Percentiles rank a stretch among this genome's conserved stretches.
These are phyloP conservation scores for Mycena venus DNA, from an alignment of 768 basidiomycete species.

Conservation along the genomic window DNA sequence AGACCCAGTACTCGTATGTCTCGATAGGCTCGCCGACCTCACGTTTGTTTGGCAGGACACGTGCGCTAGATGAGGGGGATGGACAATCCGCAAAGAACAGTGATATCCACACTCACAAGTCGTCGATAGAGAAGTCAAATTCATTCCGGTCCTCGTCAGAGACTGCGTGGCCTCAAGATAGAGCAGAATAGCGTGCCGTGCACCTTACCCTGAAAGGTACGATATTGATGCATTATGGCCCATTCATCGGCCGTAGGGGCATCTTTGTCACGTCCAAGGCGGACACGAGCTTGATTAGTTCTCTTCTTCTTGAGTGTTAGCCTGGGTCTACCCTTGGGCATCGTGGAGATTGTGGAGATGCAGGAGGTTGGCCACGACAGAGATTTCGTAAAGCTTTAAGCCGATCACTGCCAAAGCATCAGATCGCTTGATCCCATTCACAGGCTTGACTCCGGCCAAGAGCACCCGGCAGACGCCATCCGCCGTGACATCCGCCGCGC, in stretches of 20 bases:
- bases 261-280: constrained; percentile 18
- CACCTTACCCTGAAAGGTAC: constrained; percentile 15
- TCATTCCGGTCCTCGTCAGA: background rate
- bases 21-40: background rate
- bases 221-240: background rate
- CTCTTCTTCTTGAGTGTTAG: constrained; percentile 1
- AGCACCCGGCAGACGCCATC: too few relatives aligned
- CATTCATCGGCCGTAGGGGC: constrained; percentile 14
- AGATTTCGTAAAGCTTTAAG: too few relatives aligned
- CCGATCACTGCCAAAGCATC: too few relatives aligned
- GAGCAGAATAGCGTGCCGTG: background rate
- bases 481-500: too few relatives aligned
- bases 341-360: background rate
- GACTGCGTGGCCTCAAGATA: background rate
- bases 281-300: background rate
- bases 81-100: background rate
- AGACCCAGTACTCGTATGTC: constrained; percentile 5
- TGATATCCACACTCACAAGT: background rate
- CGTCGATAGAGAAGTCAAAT: background rate
- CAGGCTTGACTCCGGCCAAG: too few relatives aligned
- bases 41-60: constrained; percentile 8
- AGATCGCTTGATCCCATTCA: too few relatives aligned
- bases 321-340: constrained; percentile 12
- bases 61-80: background rate
- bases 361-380: background rate